phyloP scores from a whole-genome alignment of 208 protist genomes.

The Wallacemonas sp. region DNA sequence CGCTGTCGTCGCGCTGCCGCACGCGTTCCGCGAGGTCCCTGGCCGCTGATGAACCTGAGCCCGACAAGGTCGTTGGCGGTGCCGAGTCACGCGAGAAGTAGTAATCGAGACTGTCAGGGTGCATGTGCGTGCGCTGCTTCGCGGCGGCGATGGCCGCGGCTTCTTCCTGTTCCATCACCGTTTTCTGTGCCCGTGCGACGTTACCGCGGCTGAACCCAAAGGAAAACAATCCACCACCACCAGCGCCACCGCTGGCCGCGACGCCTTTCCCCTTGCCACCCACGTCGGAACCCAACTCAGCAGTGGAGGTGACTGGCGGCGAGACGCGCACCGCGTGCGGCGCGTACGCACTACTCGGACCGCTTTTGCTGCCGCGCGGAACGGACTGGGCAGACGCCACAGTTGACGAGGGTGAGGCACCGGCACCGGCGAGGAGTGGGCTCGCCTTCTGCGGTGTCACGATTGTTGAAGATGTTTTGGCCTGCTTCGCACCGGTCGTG shows the following conservation, averaged over 20 bases:
- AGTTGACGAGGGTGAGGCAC: no score
- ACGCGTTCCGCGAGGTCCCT: not conserved
- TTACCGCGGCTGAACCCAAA: slow-evolving; percentile 13
- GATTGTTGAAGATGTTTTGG: not conserved
- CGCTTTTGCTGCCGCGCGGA: no score
- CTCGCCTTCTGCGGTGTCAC: no score
- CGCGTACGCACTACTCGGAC: no score
- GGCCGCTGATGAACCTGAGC: not conserved
- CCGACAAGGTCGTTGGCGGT: not conserved
- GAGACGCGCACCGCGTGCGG: not conserved
- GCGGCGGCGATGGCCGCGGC: not conserved
- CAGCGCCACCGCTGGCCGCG: not conserved
- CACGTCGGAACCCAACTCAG: no score
- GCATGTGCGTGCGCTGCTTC: slow-evolving; percentile 1
- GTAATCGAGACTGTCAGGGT: slow-evolving; percentile 18
- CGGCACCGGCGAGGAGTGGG: no score
- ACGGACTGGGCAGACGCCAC: no score
- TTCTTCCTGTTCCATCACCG: not conserved
- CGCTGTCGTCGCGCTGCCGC: no score
- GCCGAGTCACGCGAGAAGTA: not conserved
- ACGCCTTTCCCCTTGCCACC: no score
- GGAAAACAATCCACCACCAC: slow-evolving; percentile 19
- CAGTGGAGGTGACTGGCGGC: no score
- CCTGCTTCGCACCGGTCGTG: not conserved
- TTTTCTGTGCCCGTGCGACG: not conserved